Conservation (phyloP, 805 yeast genomes). For the Kuraishia cidri region DNA sequence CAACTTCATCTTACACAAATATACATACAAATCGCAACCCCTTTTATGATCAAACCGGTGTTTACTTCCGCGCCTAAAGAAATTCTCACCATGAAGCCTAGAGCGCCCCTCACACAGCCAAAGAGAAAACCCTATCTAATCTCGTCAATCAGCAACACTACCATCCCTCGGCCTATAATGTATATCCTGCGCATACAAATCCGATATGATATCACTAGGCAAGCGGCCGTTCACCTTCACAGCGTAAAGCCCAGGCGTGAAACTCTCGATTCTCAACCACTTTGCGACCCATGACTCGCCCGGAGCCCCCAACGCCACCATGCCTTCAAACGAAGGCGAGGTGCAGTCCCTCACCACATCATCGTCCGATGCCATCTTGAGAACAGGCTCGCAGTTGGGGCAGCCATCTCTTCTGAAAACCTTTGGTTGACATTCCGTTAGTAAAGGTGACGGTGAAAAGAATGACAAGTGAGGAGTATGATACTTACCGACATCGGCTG, state of each 20-base stretch:
- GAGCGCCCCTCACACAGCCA: too few relatives aligned
- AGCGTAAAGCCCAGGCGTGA: conserved; percentile 86
- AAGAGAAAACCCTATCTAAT: too few relatives aligned
- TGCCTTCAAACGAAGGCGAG: conserved; percentile 93
- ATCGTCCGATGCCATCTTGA: conserved; percentile 70
- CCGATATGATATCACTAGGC: conserved; percentile 77
- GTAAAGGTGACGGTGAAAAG: neutral
- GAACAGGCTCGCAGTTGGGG: conserved; percentile 90
- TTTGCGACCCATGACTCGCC: conserved; percentile 90
- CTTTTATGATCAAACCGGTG: too few relatives aligned
- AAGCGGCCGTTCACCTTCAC: conserved; percentile 87
- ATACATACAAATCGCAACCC: too few relatives aligned
- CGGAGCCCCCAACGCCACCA: conserved; percentile 84
- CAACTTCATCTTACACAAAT: too few relatives aligned
- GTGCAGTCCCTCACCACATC: conserved; percentile 88
- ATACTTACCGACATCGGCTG: conserved; percentile 60
- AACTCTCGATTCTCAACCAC: conserved; percentile 88
- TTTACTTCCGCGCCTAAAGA: too few relatives aligned
- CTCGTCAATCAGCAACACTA: conserved; percentile 32
- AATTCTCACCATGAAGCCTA: too few relatives aligned
- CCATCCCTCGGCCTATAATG: conserved; percentile 95
- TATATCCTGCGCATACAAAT: conserved; percentile 65
- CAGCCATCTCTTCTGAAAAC: conserved; percentile 81
- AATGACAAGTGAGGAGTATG: neutral
- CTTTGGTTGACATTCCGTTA: conserved; percentile 15